Evolutionary conservation across 2,329 filamentous ascomycete species (phyloP).

Genomic region (Dendryphion nanum): DNA sequence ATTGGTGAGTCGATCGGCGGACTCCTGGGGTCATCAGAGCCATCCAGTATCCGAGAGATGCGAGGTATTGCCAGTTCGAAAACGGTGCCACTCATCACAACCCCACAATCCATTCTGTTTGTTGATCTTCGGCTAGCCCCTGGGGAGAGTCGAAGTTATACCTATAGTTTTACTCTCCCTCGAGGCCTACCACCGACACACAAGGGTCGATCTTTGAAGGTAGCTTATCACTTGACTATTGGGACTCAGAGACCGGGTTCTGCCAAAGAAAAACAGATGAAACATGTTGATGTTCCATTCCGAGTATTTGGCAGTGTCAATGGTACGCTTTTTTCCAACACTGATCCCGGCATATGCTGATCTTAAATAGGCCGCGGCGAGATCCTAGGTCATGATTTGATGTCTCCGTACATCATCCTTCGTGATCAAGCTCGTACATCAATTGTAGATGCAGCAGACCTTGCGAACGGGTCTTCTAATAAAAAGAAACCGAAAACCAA

Average conservation of each 20-base stretch:
- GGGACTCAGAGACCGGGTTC: conserved; percentile 85
- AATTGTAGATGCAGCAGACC: conserved; percentile 23
- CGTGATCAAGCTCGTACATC: conserved; percentile 70
- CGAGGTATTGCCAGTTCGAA: conserved; percentile 81
- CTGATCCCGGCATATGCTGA: neutral
- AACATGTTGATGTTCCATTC: conserved; percentile 90
- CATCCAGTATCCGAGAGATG: conserved; percentile 96
- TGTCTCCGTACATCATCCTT: conserved; percentile 88
- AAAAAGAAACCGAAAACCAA: conserved; percentile 14
- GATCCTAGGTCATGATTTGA: conserved; percentile 87
- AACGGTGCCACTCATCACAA: conserved; percentile 87
- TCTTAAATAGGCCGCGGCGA: conserved; percentile 63
- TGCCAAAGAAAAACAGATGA: conserved; percentile 72
- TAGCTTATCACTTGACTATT: conserved; percentile 85
- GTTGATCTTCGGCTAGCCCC: conserved; percentile 86
- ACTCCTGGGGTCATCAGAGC: conserved; percentile 78
- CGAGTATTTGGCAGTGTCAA: conserved; percentile 92
- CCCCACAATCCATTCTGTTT: conserved; percentile 92
- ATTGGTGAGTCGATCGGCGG: conserved; percentile 87
- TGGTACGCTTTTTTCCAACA: conserved; percentile 42
- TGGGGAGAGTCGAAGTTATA: conserved; percentile 83
- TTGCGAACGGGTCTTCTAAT: conserved; percentile 10
- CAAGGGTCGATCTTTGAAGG: conserved; percentile 89
- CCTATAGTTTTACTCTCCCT: conserved; percentile 82
- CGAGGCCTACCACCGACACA: conserved; percentile 88